A percentile compares a stretch with the other conserved stretches of the same genome.
These are phyloP conservation scores for Jackrogersella minutella DNA, from an alignment of 495 filamentous ascomycete species.

Conservation along the genomic window DNA sequence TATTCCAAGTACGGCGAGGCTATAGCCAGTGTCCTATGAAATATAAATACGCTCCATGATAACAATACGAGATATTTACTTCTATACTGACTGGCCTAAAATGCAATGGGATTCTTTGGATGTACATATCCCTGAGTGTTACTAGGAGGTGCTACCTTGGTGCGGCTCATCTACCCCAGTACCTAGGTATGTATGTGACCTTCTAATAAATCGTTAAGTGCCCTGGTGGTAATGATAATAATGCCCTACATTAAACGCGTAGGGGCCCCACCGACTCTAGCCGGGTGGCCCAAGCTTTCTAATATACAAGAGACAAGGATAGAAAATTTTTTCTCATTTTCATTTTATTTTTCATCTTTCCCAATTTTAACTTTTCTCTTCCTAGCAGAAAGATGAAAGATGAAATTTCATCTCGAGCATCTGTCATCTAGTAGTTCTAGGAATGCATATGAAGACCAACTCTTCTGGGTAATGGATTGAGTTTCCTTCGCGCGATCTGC, in stretches of 20 bases:
- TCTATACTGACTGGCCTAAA: too few relatives aligned
- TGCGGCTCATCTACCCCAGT: background rate
- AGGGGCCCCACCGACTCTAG: slow-evolving; percentile 12
- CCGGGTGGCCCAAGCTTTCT: slow-evolving; percentile 28
- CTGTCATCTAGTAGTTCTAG: too few relatives aligned
- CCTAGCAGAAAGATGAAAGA: background rate
- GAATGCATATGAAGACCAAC: slow-evolving; percentile 15
- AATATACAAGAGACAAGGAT: slow-evolving; percentile 2
- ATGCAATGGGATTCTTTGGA: too few relatives aligned
- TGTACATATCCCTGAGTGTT: too few relatives aligned
- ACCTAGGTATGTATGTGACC: background rate
- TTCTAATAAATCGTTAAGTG: too few relatives aligned
- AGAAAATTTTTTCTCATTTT: slow-evolving; percentile 28
- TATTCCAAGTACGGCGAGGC: background rate
- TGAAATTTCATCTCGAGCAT: too few relatives aligned
- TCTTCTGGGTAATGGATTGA: slow-evolving; percentile 33
- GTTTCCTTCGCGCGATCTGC: background rate
- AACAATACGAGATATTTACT: too few relatives aligned
- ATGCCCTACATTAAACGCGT: background rate
- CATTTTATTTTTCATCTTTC: slow-evolving; percentile 17
- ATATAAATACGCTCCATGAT: background rate
- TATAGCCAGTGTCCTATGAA: background rate
- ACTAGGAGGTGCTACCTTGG: too few relatives aligned
- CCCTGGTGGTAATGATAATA: background rate
- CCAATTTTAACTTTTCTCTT: slow-evolving; percentile 7